These are phyloP conservation scores for Helicostylum pulchrum DNA, from an alignment of 192 early-diverging fungal genomes.

Conservation along the genomic window DNA sequence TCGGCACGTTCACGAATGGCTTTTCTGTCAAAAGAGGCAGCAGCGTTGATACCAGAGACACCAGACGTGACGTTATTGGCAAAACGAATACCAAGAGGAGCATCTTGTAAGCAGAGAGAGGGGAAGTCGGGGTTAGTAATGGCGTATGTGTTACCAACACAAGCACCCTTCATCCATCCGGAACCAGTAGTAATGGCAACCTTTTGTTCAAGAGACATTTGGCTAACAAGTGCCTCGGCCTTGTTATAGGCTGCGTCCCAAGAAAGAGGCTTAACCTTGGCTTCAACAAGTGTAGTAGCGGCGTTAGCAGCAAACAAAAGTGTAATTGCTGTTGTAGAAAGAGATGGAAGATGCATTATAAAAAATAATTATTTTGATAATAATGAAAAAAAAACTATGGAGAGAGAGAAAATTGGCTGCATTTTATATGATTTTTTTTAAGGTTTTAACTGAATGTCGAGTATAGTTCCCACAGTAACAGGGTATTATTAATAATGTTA, in stretches of 20 bases:
- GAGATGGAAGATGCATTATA: conserved; percentile 11
- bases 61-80: conserved; percentile 43
- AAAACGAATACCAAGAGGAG: conserved; percentile 38
- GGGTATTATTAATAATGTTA: no score
- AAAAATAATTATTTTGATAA: no score
- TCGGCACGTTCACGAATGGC: conserved; percentile 46
- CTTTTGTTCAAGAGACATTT: conserved; percentile 47
- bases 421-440: no score
- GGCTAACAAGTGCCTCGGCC: conserved; percentile 28
- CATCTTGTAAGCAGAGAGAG: conserved; percentile 36
- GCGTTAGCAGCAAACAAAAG: not conserved
- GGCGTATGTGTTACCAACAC: conserved; percentile 50
- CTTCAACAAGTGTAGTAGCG: not conserved
- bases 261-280: not conserved
- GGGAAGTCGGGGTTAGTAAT: conserved; percentile 41
- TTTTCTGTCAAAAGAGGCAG: conserved; percentile 55
- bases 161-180: conserved; percentile 37
- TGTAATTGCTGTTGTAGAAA: not conserved
- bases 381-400: no score
- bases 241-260: conserved; percentile 26
- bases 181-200: conserved; percentile 47
- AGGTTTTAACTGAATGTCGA: no score
- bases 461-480: no score
- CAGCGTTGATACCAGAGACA: conserved; percentile 52
- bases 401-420: no score